phyloP scores from a whole-genome alignment of 495 filamentous ascomycete genomes.

The Aspergillus campestris region DNA sequence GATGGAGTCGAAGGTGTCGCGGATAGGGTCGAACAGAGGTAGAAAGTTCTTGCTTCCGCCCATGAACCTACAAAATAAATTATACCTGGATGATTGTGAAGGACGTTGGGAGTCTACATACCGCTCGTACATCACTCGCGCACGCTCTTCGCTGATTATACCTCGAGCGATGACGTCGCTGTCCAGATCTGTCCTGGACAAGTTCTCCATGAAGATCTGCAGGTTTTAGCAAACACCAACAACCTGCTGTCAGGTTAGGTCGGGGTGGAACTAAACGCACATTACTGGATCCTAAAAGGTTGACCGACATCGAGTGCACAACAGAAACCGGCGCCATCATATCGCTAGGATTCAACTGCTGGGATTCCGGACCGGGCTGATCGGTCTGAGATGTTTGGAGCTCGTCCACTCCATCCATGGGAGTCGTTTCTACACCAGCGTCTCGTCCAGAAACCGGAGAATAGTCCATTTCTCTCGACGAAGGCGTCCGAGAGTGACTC shows the following conservation, averaged over 20 bases:
- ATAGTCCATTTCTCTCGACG: constrained; percentile 24
- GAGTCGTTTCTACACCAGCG: constrained; percentile 13
- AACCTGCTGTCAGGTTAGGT: background rate
- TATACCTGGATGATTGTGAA: background rate
- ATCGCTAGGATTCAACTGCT: constrained; percentile 34
- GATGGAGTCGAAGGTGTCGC: constrained; percentile 38
- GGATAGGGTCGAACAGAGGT: constrained; percentile 33
- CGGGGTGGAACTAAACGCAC: constrained; percentile 9
- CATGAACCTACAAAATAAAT: constrained; percentile 20
- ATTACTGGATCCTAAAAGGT: constrained; percentile 27
- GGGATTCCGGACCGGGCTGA: constrained; percentile 25
- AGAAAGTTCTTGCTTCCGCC: constrained; percentile 34
- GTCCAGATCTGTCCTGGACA: constrained; percentile 22
- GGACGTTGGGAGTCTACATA: constrained; percentile 5
- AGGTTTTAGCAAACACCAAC: background rate
- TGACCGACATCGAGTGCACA: constrained; percentile 37
- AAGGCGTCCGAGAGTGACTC: constrained; percentile 13
- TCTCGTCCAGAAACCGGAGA: constrained; percentile 19
- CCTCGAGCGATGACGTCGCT: constrained; percentile 33
- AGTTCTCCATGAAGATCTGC: constrained; percentile 33
- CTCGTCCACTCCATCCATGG: constrained; percentile 18
- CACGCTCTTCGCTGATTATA: constrained; percentile 33
- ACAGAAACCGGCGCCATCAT: constrained; percentile 36
- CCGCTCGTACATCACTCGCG: constrained; percentile 35
- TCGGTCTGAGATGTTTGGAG: constrained; percentile 21